Evolutionary conservation across 140 eudicot genomes (phyloP).

Genomic region (Flaveria floridana): DNA sequence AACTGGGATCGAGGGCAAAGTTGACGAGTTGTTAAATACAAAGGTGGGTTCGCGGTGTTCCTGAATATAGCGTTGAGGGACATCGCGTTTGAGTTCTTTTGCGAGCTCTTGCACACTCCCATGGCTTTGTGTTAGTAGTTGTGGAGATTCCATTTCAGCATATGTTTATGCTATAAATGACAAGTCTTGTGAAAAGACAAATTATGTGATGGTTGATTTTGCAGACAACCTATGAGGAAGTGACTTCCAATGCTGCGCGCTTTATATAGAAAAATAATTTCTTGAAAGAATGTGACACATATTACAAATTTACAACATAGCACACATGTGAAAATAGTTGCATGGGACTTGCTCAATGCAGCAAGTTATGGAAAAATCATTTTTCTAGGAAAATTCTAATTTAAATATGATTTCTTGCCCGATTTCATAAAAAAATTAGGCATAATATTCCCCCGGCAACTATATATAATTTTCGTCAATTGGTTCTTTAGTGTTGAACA

Average conservation of each 20-base stretch:
- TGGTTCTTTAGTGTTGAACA: no score
- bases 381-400: neutral
- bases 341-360: conserved; percentile 14
- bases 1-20: conserved; percentile 41
- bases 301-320: neutral
- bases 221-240: neutral
- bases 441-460: no score
- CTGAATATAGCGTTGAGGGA: conserved; percentile 43
- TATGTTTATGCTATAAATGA: conserved; percentile 15
- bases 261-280: conserved; percentile 12
- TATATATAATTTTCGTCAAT: no score
- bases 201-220: neutral
- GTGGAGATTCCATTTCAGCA: conserved; percentile 29
- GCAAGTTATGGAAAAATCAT: no score
- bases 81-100: conserved; percentile 29
- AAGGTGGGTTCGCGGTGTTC: conserved; percentile 30
- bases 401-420: neutral
- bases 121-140: conserved; percentile 28
- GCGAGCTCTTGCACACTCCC: conserved; percentile 57
- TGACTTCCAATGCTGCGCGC: neutral
- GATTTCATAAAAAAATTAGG: no score
- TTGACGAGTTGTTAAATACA: conserved; percentile 13
- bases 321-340: conserved; percentile 9
- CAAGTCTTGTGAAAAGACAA: neutral
- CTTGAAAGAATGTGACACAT: conserved; percentile 1